Base-by-base conservation (phyloP, 2,329 filamentous ascomycete species). In the Paraconiothyrium sp. region DNA sequence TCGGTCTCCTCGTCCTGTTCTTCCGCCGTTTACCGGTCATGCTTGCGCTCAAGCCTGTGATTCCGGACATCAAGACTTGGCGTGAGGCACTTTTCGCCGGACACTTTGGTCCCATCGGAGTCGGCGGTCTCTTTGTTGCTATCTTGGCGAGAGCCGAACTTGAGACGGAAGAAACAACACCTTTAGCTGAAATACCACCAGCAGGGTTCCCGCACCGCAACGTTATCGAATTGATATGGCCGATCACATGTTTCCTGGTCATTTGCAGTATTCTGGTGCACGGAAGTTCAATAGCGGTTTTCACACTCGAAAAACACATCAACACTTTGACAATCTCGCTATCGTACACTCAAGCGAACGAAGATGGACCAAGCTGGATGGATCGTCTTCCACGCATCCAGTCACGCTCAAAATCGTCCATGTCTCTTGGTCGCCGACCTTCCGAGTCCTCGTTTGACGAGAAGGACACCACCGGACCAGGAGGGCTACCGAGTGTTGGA, bases 1-100 rank as follows among this genome's bases (percentile, higher is more conserved):
- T 99, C 68, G 92, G 93, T n/a, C 81, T 99, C 22, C 86, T 99
- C 62, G 94, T 99, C 66, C 90, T 99, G 56, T 88, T 99, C 66
- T 99, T 99, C 86, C 91, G 95, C 55, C 92, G 95, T 46, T 95
- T 99, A 32, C 95, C 95, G 2, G 89, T 97, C 78, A 98, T 99
- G 95, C 80, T 99, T 80, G 79, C 88, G 0, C 82, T 98, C 59
- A 98, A 98, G 76, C 94, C 95, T 0, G 65, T 97, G 6, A 98
- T 99, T 78, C 94, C 95, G 0, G 95, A 99, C 74, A 89, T 99
- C 71, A 98, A 97, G 80, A 98, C 94, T 0, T 99, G 95, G 94
- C 90, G 95, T 71, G 95, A 99, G 77, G 94, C 95, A 6, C 83
- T 97, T 1, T 99, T 99, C 76, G 95, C 95, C 16, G 95, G 95